Evolutionary conservation across 1,284 basidiomycete genomes (phyloP).

Genomic region (Mycena citricolor): DNA sequence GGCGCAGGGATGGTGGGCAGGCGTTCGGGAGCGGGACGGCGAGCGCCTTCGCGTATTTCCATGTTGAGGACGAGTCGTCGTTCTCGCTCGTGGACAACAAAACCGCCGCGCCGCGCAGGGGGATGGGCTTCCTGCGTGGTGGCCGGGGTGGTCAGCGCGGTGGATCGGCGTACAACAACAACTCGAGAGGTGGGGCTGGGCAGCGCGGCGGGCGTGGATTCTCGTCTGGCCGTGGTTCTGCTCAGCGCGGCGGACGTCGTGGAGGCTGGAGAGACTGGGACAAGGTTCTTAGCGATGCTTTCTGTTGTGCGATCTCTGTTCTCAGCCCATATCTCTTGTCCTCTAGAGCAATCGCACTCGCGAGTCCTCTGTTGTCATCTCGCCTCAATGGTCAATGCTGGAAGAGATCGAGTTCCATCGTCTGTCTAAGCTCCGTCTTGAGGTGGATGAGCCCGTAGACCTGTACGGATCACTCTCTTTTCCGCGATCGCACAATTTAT

Average conservation of each 20-base stretch:
- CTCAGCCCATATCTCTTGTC: constrained; percentile 11
- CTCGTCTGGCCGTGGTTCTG: constrained; percentile 30
- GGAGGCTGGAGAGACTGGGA: constrained; percentile 98
- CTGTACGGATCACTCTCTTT: constrained; percentile 55
- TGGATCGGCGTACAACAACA: constrained; percentile 34
- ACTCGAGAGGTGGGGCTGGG: constrained; percentile 34
- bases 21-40: constrained; percentile 82
- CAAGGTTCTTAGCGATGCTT: constrained; percentile 68
- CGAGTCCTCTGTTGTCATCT: constrained; percentile 93
- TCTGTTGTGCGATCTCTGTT: constrained; percentile 5
- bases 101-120: constrained; percentile 60
- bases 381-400: constrained; percentile 88
- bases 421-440: constrained; percentile 87
- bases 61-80: constrained; percentile 96
- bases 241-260: constrained; percentile 66
- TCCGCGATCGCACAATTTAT: background rate
- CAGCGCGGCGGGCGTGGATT: constrained; percentile 52
- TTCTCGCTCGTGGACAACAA: constrained; percentile 97
- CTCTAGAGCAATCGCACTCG: constrained; percentile 81
- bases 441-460: constrained; percentile 88
- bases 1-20: constrained; percentile 65
- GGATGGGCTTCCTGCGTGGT: constrained; percentile 54
- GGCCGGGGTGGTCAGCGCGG: constrained; percentile 52
- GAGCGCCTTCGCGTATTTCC: constrained; percentile 97
- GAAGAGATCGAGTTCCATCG: constrained; percentile 98